Evolutionary conservation across 768 basidiomycete genomes (phyloP).

Genomic region (Russula sp.): DNA sequence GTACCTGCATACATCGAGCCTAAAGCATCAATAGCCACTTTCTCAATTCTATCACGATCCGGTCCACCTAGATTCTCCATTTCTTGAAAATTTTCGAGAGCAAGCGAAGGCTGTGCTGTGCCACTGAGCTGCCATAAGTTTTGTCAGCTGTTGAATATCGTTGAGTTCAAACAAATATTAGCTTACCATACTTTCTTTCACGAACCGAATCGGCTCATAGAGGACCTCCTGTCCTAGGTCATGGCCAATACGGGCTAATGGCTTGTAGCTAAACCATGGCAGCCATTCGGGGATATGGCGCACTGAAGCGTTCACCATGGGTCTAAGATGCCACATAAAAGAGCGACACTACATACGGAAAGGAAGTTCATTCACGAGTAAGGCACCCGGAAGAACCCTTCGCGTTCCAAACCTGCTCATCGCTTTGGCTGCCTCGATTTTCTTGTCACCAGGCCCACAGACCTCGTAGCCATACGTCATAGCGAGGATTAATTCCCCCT

Average conservation of each 20-base stretch:
- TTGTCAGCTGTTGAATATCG: neutral
- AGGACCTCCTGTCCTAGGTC: neutral
- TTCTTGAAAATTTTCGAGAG: conserved; percentile 4
- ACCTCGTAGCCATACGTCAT: conserved; percentile 11
- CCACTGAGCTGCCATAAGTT: neutral
- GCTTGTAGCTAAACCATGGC: conserved; percentile 8
- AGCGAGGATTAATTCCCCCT: neutral
- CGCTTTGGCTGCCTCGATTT: neutral
- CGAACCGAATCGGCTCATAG: neutral
- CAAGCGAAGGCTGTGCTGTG: neutral
- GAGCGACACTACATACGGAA: neutral
- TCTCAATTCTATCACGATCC: conserved; percentile 3
- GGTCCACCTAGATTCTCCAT: neutral
- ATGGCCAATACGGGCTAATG: neutral
- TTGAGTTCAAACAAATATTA: neutral
- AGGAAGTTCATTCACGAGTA: conserved; percentile 16
- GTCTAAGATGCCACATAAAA: too few species aligned
- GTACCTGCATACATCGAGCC: conserved; percentile 11
- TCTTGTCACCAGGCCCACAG: neutral
- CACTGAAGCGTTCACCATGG: neutral
- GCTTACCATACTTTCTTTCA: conserved; percentile 1
- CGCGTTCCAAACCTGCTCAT: neutral
- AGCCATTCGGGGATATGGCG: conserved; percentile 5
- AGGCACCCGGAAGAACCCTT: conserved; percentile 1
- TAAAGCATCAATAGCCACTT: neutral